These are phyloP conservation scores for Mycena latifolia DNA, from an alignment of 768 basidiomycete genomes.

Conservation along the genomic window DNA sequence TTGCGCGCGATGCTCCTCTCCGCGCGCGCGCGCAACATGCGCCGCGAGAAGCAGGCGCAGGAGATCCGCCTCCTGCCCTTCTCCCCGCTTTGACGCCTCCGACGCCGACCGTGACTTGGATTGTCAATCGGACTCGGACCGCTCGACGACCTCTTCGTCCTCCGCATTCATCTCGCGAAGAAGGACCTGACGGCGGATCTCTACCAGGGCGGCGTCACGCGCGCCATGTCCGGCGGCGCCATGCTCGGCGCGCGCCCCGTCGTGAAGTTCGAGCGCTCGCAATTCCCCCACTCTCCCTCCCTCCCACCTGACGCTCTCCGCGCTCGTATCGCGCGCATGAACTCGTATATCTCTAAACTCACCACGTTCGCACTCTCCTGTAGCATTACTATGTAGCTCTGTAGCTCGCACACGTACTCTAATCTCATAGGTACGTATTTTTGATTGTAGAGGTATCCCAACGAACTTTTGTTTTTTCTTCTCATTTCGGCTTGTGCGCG, in stretches of 20 bases:
- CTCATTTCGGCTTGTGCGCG: neutral
- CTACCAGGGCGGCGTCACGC: slow-evolving; percentile 34
- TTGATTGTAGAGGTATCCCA: neutral
- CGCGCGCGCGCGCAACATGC: slow-evolving; percentile 29
- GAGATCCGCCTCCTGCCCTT: slow-evolving; percentile 14
- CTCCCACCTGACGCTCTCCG: no score
- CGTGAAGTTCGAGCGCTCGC: slow-evolving; percentile 6
- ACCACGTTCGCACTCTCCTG: slow-evolving; percentile 8
- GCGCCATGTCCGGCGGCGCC: slow-evolving; percentile 37
- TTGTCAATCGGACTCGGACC: no score
- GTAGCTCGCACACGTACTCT: no score
- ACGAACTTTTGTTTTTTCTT: neutral
- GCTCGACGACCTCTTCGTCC: slow-evolving; percentile 15
- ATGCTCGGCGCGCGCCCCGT: slow-evolving; percentile 36
- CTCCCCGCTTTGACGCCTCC: neutral
- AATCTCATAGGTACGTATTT: slow-evolving; percentile 14
- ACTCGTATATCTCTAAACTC: no score
- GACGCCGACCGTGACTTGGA: slow-evolving; percentile 2
- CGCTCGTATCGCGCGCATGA: no score
- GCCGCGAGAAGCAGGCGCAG: slow-evolving; percentile 7
- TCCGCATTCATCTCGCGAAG: slow-evolving; percentile 4
- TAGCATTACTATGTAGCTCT: no score
- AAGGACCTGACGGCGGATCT: slow-evolving; percentile 25
- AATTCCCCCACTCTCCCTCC: neutral
- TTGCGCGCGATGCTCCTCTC: slow-evolving; percentile 29